Evolutionary conservation across 2,329 filamentous ascomycete genomes (phyloP), one percentile per base, ranked within the genome.

Genomic region (Calonectria hawksworthii): DNA sequence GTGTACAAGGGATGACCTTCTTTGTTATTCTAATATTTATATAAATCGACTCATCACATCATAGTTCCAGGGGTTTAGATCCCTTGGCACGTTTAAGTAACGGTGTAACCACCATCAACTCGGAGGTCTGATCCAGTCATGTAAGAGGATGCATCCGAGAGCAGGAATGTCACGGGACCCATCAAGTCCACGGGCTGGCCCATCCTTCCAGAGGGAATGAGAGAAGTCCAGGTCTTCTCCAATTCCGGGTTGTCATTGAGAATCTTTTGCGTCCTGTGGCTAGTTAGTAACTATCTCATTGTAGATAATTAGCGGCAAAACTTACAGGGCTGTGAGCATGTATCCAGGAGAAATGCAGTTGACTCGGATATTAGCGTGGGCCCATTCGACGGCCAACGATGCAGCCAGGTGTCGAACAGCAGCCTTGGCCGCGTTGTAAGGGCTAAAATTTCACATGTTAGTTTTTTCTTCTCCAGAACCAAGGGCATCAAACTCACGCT

Each of bases 291-390:
- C 18, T 18, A 16, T 8, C 23, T 7, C 14, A 10, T 21, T 16
- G 51, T 18, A 4, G 11, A 18, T 9, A 9, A 32, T 5, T 26
- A 54, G 51, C 30, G 7, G 41, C 21, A 3, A 64, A 8, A 87
- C 94, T 91, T 89, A 96, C 94, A 98, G 86, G 68, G 96, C 94
- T 10, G 96, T 98, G 77, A 98, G 87, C 96, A 99, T 98, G 86
- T 99, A 99, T 44, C 96, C 96, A 0, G 96, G 96, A 44, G 93
- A 95, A 83, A 99, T 97, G 86, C 95, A 97, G 88, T 99, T 99
- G 78, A 99, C 96, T 44, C 96, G 92, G 83, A 98, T 98, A 75
- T 93, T 93, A 34, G 93, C 92, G 79, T 93, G 90, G 0, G 96
- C 96, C 96, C 96, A 99, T 86, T 99, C 96, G 59, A 98, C 96